These are phyloP conservation scores for Lyophyllum decastes DNA, from an alignment of 768 basidiomycete species.

Conservation along the genomic window DNA sequence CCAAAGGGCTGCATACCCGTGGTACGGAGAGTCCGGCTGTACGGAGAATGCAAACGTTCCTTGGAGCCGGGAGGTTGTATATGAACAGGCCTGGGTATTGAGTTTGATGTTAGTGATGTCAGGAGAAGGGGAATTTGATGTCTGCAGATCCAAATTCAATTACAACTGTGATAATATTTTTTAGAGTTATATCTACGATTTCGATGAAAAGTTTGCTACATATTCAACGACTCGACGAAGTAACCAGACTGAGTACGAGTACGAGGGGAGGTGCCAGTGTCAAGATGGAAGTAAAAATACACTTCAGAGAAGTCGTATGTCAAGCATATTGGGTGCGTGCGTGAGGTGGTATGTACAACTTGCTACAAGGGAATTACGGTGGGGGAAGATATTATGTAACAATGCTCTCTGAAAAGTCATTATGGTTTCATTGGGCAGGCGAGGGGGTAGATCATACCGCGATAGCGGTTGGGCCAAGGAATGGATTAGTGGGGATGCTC, in stretches of 20 bases:
- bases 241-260: constrained; percentile 3
- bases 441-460: constrained; percentile 1
- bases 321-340: not conserved
- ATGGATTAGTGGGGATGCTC: constrained; percentile 57
- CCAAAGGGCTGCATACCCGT: not conserved
- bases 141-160: too few species aligned
- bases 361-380: not conserved
- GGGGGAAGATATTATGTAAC: not conserved
- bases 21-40: not conserved
- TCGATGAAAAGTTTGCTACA: constrained; percentile 1
- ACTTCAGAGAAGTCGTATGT: not conserved
- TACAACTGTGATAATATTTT: not conserved
- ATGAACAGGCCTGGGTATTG: not conserved
- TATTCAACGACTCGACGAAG: not conserved
- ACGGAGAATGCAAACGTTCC: too few species aligned
- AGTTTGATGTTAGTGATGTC: not conserved
- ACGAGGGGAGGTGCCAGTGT: not conserved
- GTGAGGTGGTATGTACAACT: not conserved
- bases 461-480: constrained; percentile 20
- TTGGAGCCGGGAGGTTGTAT: too few species aligned
- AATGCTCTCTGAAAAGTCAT: too few species aligned
- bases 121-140: too few species aligned
- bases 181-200: not conserved
- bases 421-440: too few species aligned
- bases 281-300: constrained; percentile 2